Conservation (phyloP, 495 filamentous ascomycete species). For the Hypoxylon cercidicola region DNA sequence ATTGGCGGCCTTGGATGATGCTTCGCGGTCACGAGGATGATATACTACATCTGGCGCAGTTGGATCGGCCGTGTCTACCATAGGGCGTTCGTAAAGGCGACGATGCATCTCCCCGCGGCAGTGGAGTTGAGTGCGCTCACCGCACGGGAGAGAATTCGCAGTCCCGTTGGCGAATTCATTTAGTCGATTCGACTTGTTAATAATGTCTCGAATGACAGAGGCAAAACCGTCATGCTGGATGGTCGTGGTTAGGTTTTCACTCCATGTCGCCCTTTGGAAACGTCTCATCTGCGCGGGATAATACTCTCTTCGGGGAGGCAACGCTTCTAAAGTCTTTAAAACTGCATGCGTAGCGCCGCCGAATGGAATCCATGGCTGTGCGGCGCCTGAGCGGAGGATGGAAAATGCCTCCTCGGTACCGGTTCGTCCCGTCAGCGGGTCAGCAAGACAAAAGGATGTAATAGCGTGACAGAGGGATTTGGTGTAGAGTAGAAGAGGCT, state of each 20-base stretch:
- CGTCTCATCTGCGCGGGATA: conserved; percentile 64
- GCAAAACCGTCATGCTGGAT: conserved; percentile 66
- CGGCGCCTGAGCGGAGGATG: conserved; percentile 62
- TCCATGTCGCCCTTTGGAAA: conserved; percentile 64
- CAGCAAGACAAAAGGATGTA: conserved; percentile 67
- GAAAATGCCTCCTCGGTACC: conserved; percentile 69
- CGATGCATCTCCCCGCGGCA: conserved; percentile 51
- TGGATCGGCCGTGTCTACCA: conserved; percentile 15
- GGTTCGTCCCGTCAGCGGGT: conserved; percentile 65
- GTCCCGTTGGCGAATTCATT: conserved; percentile 37
- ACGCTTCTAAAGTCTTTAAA: conserved; percentile 50
- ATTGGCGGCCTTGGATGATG: conserved; percentile 17
- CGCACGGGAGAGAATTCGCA: not conserved
- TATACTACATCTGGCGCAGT: conserved; percentile 23
- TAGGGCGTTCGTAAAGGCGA: conserved; percentile 52
- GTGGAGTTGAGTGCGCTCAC: conserved; percentile 42
- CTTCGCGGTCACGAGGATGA: conserved; percentile 34
- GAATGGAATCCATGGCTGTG: conserved; percentile 51
- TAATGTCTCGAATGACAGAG: conserved; percentile 53
- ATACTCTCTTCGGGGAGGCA: conserved; percentile 64
- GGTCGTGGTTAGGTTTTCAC: conserved; percentile 51
- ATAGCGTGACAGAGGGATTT: conserved; percentile 68
- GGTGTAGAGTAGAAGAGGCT: conserved; percentile 58
- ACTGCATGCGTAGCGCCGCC: conserved; percentile 34
- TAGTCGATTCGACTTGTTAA: conserved; percentile 51